Percentiles rank a stretch among this genome's conserved stretches.
Evolutionary conservation across 768 basidiomycete species (phyloP).

Genomic region (Tricholoma furcatifolium): DNA sequence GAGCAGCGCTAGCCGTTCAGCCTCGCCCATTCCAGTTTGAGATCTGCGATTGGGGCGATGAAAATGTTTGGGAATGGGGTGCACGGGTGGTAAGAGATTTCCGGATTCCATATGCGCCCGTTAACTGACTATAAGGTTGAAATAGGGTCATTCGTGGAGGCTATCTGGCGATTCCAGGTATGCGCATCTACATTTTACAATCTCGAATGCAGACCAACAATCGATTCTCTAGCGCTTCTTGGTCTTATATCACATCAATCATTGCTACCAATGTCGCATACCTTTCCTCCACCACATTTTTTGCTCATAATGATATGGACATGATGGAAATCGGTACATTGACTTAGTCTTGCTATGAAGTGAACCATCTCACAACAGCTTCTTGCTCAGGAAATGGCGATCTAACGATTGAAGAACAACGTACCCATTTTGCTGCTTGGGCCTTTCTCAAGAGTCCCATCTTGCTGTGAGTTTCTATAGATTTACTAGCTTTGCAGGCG

Average conservation of each 20-base stretch:
- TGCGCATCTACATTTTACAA: neutral
- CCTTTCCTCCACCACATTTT: constrained; percentile 42
- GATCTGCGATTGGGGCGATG: constrained; percentile 56
- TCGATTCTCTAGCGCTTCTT: constrained; percentile 33
- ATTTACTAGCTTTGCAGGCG: too few species aligned
- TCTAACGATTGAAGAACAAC: constrained; percentile 46
- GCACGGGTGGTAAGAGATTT: constrained; percentile 40
- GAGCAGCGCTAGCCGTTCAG: constrained; percentile 43
- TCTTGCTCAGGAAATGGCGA: constrained; percentile 42
- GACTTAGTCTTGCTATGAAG: neutral
- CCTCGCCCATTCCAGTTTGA: constrained; percentile 46
- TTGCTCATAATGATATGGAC: constrained; percentile 57
- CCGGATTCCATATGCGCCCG: neutral
- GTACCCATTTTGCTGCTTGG: constrained; percentile 61
- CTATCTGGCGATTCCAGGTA: constrained; percentile 47
- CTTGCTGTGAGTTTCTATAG: constrained; percentile 42
- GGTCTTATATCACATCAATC: constrained; percentile 48
- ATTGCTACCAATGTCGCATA: constrained; percentile 42
- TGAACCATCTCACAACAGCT: neutral
- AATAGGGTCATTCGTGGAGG: constrained; percentile 55
- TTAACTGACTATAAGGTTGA: neutral
- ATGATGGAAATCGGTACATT: constrained; percentile 47
- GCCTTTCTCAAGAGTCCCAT: constrained; percentile 58
- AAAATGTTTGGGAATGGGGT: constrained; percentile 60
- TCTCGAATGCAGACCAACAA: neutral